Evolutionary conservation across 129 eudicot species (phyloP), one percentile per base, ranked within the genome.

Genomic region (Heracleum sosnowskyi): DNA sequence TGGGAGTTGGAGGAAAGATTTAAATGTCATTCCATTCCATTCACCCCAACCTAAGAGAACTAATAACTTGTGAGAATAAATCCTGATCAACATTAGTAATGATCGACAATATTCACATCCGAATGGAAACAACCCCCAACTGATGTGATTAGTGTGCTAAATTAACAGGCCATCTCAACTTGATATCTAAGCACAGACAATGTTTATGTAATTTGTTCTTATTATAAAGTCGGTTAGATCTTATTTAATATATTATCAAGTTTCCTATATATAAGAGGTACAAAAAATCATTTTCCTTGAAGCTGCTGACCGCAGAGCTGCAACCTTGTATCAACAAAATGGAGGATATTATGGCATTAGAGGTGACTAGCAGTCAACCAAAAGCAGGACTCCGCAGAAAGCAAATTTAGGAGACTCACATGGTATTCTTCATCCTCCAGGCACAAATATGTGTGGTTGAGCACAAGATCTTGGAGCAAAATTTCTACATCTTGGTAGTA

Each of bases 301-400:
- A 63, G 82, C 84, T 91, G 78, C 82, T 85, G 49, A 87, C 92
- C 81, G 84, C 76, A 75, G 18, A 39, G 11, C 76, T 13, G 36
- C 76, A 42, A 73, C 24, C 17, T 5, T 41, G 31, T 42, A 41
- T 73, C 2, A 3, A 47, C 76, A 42, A 42, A 42, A 28, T 73
- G 76, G 76, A 42, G 64, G 31, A 55, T 24, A 24, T 0, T 4
- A 55, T 55, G 64, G 92, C 79, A 77, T 76, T 71, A 86, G 37
- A 2, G 90, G 87, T 12, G 90, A 81, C 18, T 83, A 84, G 83
- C 88, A 81, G 81, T 85, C 77, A 5, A 42, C 46, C 46, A 42
- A 75, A 80, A 41, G 22, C 45, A 85, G 68, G 72, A 80, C 49
- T 81, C 88, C 89, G 81, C 33, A 89, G 85, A 82, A 79, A 87